Conservation (phyloP, 2,329 filamentous ascomycete genomes). For the Torrubiella hemipterigena region DNA sequence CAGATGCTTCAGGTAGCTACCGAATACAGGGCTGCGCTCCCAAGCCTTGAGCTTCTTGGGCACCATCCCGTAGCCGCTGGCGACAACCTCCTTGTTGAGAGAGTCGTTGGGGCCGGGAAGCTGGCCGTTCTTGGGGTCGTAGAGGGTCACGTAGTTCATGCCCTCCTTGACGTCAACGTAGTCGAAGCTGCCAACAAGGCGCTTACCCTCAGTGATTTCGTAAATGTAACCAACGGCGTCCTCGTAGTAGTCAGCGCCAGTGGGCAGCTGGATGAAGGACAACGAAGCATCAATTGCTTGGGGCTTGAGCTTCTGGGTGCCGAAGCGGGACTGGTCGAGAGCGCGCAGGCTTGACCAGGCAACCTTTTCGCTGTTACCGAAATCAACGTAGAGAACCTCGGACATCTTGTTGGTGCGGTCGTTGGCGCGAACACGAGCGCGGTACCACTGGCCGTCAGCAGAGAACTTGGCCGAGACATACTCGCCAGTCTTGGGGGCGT, state of each 20-base stretch:
- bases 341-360: constrained; percentile 75
- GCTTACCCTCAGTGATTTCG: constrained; percentile 60
- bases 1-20: constrained; percentile 58
- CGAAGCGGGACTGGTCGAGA: constrained; percentile 71
- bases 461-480: constrained; percentile 85
- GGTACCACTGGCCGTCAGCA: constrained; percentile 87
- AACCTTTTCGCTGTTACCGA: constrained; percentile 84
- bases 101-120: constrained; percentile 55
- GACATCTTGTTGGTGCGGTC: constrained; percentile 81
- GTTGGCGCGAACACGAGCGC: constrained; percentile 80
- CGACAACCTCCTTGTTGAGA: constrained; percentile 79
- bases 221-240: constrained; percentile 69
- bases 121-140: constrained; percentile 57
- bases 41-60: constrained; percentile 83
- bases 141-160: constrained; percentile 74
- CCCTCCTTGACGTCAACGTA: constrained; percentile 68
- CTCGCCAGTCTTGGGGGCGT: constrained; percentile 80
- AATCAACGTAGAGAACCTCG: constrained; percentile 91
- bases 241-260: constrained; percentile 65
- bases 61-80: constrained; percentile 79
- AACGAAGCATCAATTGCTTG: constrained; percentile 82
- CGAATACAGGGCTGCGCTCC: constrained; percentile 63
- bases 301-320: constrained; percentile 65
- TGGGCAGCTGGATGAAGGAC: constrained; percentile 81
- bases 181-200: constrained; percentile 86